Percentiles rank a stretch among this genome's conserved stretches.
Conservation (phyloP, 106 monocot species). For the Allium cepa region DNA sequence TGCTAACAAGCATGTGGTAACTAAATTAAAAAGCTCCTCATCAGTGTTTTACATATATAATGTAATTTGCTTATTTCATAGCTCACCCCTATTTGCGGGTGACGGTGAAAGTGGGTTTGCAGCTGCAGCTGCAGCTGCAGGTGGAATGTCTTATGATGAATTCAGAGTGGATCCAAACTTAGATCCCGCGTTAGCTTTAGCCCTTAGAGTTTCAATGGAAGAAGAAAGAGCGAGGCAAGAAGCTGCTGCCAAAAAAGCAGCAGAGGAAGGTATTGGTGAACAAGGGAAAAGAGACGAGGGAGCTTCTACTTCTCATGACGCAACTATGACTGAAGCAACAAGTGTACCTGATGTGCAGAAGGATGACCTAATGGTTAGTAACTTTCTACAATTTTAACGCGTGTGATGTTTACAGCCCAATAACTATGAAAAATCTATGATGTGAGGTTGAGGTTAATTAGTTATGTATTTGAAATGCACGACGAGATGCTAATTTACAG, state of each 20-base stretch:
- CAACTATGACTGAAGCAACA: constrained; percentile 47
- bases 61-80: constrained; percentile 15
- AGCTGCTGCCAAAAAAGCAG: constrained; percentile 91
- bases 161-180: constrained; percentile 97
- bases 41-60: not conserved
- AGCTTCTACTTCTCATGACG: constrained; percentile 42
- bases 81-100: constrained; percentile 86
- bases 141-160: constrained; percentile 79
- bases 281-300: constrained; percentile 46
- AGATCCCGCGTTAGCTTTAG: constrained; percentile 96
- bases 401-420: not conserved
- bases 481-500: too few relatives aligned
- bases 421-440: not conserved
- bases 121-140: constrained; percentile 81
- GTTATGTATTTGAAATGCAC: too few relatives aligned
- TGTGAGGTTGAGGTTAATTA: not conserved
- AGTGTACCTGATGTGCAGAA: constrained; percentile 33
- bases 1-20: too few relatives aligned
- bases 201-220: constrained; percentile 97
- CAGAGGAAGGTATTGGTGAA: constrained; percentile 55
- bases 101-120: constrained; percentile 88
- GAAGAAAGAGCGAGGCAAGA: constrained; percentile 98
- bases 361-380: constrained; percentile 44
- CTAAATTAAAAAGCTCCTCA: too few relatives aligned
- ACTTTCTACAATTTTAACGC: not conserved